Conservation (phyloP, 495 filamentous ascomycete genomes). For the Margaritispora aquatica region DNA sequence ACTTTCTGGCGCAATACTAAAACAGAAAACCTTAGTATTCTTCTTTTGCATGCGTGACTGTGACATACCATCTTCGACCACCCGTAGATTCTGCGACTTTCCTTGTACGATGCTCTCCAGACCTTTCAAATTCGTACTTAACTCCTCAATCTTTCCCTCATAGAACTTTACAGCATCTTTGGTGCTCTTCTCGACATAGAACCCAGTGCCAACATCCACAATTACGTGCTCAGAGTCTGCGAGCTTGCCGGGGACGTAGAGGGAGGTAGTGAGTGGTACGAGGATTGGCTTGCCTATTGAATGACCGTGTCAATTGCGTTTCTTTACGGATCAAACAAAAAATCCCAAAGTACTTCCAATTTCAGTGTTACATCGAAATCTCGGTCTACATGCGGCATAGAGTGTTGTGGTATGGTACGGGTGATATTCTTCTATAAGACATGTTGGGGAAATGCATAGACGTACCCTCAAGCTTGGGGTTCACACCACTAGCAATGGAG, state of each 20-base stretch:
- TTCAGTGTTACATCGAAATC: no score
- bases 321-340: no score
- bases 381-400: no score
- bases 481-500: slow-evolving; percentile 21
- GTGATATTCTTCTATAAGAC: no score
- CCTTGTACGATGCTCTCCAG: slow-evolving; percentile 80
- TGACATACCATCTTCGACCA: slow-evolving; percentile 77
- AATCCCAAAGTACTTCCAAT: no score
- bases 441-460: not conserved
- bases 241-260: slow-evolving; percentile 85
- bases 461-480: slow-evolving; percentile 19
- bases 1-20: slow-evolving; percentile 54
- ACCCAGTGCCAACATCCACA: slow-evolving; percentile 94
- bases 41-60: not conserved
- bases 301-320: not conserved
- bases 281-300: slow-evolving; percentile 59
- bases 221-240: slow-evolving; percentile 74
- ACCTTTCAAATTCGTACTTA: slow-evolving; percentile 72
- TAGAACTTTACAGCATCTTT: slow-evolving; percentile 82
- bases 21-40: slow-evolving; percentile 6
- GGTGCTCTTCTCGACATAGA: slow-evolving; percentile 89
- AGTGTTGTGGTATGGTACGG: no score
- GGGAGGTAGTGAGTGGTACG: slow-evolving; percentile 84
- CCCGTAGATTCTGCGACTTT: slow-evolving; percentile 75
- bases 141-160: slow-evolving; percentile 70